phyloP scores from a whole-genome alignment of 1,284 basidiomycete species.

The Ustilago esculenta region DNA sequence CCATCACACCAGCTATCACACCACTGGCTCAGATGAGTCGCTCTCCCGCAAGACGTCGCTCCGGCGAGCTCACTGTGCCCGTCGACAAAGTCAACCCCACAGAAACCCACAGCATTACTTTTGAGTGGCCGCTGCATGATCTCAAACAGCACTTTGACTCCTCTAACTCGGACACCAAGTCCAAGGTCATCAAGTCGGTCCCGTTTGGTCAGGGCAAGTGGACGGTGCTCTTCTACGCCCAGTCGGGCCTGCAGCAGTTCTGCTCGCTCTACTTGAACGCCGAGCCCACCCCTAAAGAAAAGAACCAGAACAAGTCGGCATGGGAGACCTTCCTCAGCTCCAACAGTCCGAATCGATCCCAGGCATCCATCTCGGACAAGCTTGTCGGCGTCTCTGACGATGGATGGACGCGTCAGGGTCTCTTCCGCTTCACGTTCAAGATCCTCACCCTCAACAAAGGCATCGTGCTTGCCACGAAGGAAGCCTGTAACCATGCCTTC shows the following conservation, averaged over 20 bases:
- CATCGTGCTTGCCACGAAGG: conserved; percentile 66
- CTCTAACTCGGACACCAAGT: conserved; percentile 66
- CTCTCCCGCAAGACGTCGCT: conserved; percentile 28
- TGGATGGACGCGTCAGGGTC: conserved; percentile 82
- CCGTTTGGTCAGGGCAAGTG: conserved; percentile 56
- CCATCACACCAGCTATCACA: background rate
- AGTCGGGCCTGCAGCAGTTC: conserved; percentile 56
- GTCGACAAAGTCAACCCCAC: conserved; percentile 39
- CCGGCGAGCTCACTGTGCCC: conserved; percentile 17
- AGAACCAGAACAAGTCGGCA: conserved; percentile 28
- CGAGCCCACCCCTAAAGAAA: conserved; percentile 52
- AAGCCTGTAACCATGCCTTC: conserved; percentile 84
- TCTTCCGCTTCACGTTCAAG: conserved; percentile 85
- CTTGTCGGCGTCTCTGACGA: conserved; percentile 68
- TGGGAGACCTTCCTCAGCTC: conserved; percentile 27
- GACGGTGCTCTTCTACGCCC: conserved; percentile 62
- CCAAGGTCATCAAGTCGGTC: conserved; percentile 66
- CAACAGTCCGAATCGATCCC: conserved; percentile 11
- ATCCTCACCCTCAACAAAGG: conserved; percentile 73
- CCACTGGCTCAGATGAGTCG: conserved; percentile 15
- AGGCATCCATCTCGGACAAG: conserved; percentile 14
- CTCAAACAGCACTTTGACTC: conserved; percentile 67
- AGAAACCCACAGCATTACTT: conserved; percentile 49
- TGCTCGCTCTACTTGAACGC: conserved; percentile 63
- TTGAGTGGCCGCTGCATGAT: conserved; percentile 62